A percentile compares a stretch with the other conserved stretches of the same genome.
These are phyloP conservation scores for Escallonia rubra DNA, from an alignment of 129 eudicot genomes.

Conservation along the genomic window DNA sequence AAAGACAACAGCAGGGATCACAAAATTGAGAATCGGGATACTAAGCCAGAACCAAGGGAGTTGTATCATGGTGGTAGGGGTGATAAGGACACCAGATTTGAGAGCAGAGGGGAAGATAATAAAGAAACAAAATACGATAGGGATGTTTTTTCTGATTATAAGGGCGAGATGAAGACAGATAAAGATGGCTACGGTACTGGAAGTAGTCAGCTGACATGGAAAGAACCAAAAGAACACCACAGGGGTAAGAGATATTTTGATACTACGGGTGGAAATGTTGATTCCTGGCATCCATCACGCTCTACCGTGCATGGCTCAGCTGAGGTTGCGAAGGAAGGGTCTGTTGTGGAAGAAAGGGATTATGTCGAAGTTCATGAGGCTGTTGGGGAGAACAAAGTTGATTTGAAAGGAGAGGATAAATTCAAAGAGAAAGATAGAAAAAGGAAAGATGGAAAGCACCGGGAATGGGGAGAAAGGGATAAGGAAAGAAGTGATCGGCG, in stretches of 20 bases:
- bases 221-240: constrained; percentile 63
- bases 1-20: constrained; percentile 45
- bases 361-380: constrained; percentile 55
- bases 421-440: constrained; percentile 79
- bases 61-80: constrained; percentile 49
- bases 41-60: constrained; percentile 59
- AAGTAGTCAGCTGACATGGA: constrained; percentile 50
- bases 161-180: constrained; percentile 55
- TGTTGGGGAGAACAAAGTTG: constrained; percentile 75
- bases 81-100: constrained; percentile 54
- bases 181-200: constrained; percentile 51
- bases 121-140: constrained; percentile 57
- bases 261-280: constrained; percentile 46
- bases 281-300: constrained; percentile 40
- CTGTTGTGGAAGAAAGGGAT: constrained; percentile 37
- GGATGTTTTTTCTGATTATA: constrained; percentile 49
- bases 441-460: constrained; percentile 77
- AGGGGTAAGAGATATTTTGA: constrained; percentile 72
- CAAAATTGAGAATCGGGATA: constrained; percentile 59
- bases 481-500: constrained; percentile 67
- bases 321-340: constrained; percentile 49
- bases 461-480: constrained; percentile 74
- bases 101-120: constrained; percentile 53
- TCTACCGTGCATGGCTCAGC: constrained; percentile 38
- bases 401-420: constrained; percentile 55